A percentile compares a stretch with the other conserved stretches of the same genome.
phyloP scores from a whole-genome alignment of 2,329 filamentous ascomycete genomes.

The Colletotrichum phormii region DNA sequence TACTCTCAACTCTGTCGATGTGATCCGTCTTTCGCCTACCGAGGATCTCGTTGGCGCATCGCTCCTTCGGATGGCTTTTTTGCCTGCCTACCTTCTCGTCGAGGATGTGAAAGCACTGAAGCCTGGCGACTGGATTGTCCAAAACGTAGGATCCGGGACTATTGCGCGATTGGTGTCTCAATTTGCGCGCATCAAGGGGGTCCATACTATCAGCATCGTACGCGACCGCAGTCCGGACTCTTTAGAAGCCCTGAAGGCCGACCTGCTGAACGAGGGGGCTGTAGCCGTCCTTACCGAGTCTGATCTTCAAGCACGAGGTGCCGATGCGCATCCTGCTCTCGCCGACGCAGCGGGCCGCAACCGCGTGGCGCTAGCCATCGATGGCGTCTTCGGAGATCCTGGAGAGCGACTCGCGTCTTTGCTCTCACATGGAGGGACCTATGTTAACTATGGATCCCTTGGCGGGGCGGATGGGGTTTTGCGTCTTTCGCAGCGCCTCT shows the following conservation, averaged over 20 bases:
- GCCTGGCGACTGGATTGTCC: constrained; percentile 42
- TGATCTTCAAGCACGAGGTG: constrained; percentile 16
- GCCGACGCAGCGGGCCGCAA: constrained; percentile 1
- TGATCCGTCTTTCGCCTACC: background rate
- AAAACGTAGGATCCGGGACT: constrained; percentile 38
- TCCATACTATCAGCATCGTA: constrained; percentile 37
- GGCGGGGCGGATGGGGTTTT: constrained; percentile 14
- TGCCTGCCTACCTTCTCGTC: constrained; percentile 41
- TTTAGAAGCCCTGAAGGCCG: background rate
- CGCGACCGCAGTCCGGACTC: constrained; percentile 34
- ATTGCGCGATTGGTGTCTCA: constrained; percentile 40
- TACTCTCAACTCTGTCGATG: constrained; percentile 28
- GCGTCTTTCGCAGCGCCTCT: background rate
- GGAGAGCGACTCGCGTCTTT: constrained; percentile 30
- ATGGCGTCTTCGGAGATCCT: constrained; percentile 37
- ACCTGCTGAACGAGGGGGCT: background rate
- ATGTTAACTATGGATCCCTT: constrained; percentile 38
- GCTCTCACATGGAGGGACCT: constrained; percentile 36
- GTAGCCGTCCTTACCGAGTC: constrained; percentile 36
- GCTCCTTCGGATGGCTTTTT: constrained; percentile 36
- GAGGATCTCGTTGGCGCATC: constrained; percentile 35
- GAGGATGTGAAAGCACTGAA: constrained; percentile 28
- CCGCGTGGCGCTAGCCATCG: constrained; percentile 34
- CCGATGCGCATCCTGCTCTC: background rate
- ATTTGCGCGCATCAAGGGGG: constrained; percentile 36